Percentiles rank a stretch among this genome's conserved stretches.
Evolutionary conservation across 257 asterid species (phyloP).

Genomic region (Buddleja alternifolia): DNA sequence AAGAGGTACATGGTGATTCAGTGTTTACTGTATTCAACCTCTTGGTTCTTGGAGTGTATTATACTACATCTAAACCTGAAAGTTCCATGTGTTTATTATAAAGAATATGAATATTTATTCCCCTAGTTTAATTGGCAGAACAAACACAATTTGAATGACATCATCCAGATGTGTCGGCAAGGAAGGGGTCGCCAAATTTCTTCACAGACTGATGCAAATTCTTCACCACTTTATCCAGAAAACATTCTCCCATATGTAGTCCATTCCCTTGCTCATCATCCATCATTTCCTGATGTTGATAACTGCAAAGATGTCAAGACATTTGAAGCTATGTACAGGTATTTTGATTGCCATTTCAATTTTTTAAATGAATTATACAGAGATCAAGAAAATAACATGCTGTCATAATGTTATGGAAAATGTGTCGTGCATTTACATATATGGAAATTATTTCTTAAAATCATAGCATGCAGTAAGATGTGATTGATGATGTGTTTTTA

Average conservation of each 20-base stretch:
- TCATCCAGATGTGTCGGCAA: constrained; percentile 91
- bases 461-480: too few relatives aligned
- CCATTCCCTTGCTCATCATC: constrained; percentile 91
- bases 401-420: too few relatives aligned
- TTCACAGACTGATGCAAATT: constrained; percentile 58
- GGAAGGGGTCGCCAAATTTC: constrained; percentile 73
- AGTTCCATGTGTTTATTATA: constrained; percentile 17
- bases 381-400: constrained; percentile 20
- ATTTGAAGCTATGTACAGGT: constrained; percentile 91
- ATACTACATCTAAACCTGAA: too few relatives aligned
- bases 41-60: constrained; percentile 14
- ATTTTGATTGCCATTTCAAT: constrained; percentile 39
- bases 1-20: constrained; percentile 70
- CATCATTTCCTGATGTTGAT: constrained; percentile 76
- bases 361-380: constrained; percentile 19
- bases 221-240: constrained; percentile 75
- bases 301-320: constrained; percentile 80
- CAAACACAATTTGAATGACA: constrained; percentile 75
- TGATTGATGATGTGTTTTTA: too few relatives aligned
- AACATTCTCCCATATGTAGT: constrained; percentile 79
- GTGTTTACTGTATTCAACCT: constrained; percentile 13
- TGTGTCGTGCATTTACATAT: too few relatives aligned
- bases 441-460: too few relatives aligned
- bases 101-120: constrained; percentile 12
- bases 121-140: constrained; percentile 60